Evolutionary conservation across 331 rosid species (phyloP), one percentile per base, ranked within the genome.

Genomic region (Telfairia occidentalis): DNA sequence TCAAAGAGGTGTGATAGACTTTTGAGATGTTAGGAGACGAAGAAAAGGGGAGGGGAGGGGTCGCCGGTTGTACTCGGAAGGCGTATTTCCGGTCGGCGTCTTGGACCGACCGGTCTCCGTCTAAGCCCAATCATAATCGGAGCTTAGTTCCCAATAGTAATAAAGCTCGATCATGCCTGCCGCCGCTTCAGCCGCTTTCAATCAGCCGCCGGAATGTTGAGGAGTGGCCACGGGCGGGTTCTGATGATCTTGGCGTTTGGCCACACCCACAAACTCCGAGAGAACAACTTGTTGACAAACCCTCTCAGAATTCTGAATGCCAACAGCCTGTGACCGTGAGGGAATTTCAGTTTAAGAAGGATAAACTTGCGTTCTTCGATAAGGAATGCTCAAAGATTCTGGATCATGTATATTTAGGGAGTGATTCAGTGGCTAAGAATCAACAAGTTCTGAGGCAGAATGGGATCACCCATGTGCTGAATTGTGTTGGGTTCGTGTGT

Each of bases 391-490:
- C 97, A 0, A 87, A 92, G 75, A 91, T 94, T 49, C 92, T 92
- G 1, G 98, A 94, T 42, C 97, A 94, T 61, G 81, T 94, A 40
- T 94, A 89, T 84, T 61, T 94, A 4, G 98, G 98, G 24, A 94
- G 97, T 60, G 96, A 91, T 82, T 91, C 96, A 0, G 98, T 94
- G 80, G 98, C 98, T 0, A 94, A 91, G 89, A 94, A 90, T 80
- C 87, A 88, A 4, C 89, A 91, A 60, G 79, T 91, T 77, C 71
- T 91, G 80, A 86, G 89, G 80, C 79, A 84, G 72, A 85, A 94
- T 49, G 87, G 87, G 65, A 91, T 94, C 80, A 91, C 98, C 7
- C 96, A 91, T 77, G 97, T 94, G 76, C 88, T 94, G 32, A 94
- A 94, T 19, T 94, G 97, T 49, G 98, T 91, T 34, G 98, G 98